Evolutionary conservation across 2,329 filamentous ascomycete genomes (phyloP), one percentile per base, ranked within the genome.

Genomic region (Aspergillus transmontanensis): DNA sequence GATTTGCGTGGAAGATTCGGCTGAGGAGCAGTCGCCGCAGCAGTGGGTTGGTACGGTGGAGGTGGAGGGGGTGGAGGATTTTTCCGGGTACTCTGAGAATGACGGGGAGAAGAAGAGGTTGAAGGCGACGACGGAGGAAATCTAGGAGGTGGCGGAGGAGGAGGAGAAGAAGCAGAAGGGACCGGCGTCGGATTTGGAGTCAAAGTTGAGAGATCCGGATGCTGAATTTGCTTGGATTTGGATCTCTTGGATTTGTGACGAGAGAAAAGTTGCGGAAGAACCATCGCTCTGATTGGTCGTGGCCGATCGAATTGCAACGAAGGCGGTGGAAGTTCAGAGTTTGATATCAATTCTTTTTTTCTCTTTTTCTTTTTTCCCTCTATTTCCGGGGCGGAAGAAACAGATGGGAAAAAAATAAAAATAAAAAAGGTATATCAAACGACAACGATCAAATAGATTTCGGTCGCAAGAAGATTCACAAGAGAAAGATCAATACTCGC

Each of bases 181-280:
- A 28, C 36, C 57, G 61, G 58, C 54, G 58, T 50, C 61, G 61
- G 55, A 60, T 59, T 55, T 28, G 51, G 34, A 39, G 51, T 55
- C 7, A 55, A 21, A 55, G 51, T 55, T 6, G 43, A 63, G 62
- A 28, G 43, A 48, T 53, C 43, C 51, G 51, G 51, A 55, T 55
- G 51, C 36, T 55, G 51, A 21, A 55, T 55, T 55, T 55, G 51
- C 54, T 69, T 72, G 60, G 68, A 65, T 61, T 68, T 68, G 51
- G 69, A 63, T 58, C 69, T 68, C 59, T 67, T 64, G 58, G 69
- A 68, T 64, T 69, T 69, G 69, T 71, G 68, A 60, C 76, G 73
- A 68, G 77, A 74, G 73, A 79, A 79, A 70, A 76, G 69, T 68
- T 71, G 77, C 71, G 70, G 72, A 71, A 77, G 74, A 67, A 75